A percentile compares a stretch with the other conserved stretches of the same genome.
Evolutionary conservation across 2,329 filamentous ascomycete genomes (phyloP).

Genomic region (Cucurbitaria berberidis): DNA sequence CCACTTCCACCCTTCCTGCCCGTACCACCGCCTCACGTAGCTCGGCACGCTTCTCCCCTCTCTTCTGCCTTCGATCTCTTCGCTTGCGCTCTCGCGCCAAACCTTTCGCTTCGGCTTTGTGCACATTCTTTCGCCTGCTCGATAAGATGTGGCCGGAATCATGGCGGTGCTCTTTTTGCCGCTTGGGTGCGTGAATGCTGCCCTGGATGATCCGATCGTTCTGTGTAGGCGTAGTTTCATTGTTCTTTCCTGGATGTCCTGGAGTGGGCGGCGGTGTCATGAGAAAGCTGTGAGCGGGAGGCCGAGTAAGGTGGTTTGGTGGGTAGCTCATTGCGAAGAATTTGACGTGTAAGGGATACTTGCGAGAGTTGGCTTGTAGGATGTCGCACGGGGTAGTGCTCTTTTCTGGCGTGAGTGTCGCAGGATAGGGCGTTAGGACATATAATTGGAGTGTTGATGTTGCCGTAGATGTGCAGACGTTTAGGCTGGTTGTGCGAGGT

Average conservation of each 20-base stretch:
- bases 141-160: no score
- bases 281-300: not conserved
- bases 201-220: no score
- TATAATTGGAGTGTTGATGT: not conserved
- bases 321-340: not conserved
- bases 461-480: not conserved
- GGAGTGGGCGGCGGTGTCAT: constrained; percentile 2
- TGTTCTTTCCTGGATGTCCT: not conserved
- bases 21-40: no score
- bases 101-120: no score
- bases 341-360: not conserved
- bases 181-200: not conserved
- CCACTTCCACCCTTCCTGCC: no score
- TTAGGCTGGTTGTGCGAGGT: no score
- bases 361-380: not conserved
- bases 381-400: not conserved
- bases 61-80: no score
- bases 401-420: not conserved
- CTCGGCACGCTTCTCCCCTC: no score
- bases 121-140: no score
- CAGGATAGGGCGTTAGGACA: not conserved
- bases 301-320: not conserved
- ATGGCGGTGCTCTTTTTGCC: no score
- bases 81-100: no score
- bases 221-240: not conserved